Conservation (phyloP, 192 early-diverging fungal species). For the Gaertneriomyces semiglobifer region DNA sequence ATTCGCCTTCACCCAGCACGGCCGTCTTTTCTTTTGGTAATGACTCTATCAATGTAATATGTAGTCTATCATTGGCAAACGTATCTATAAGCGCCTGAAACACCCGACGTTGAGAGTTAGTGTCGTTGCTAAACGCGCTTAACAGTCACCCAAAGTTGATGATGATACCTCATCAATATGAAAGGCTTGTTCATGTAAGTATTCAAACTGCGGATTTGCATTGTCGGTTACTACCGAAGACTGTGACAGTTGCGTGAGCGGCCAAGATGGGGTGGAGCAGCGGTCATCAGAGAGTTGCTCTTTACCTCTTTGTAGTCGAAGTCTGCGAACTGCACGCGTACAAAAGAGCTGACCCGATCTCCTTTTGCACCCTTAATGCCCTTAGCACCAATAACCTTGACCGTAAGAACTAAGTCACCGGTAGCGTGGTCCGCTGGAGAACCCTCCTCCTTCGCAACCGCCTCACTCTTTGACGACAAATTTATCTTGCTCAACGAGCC, state of each 20-base stretch:
- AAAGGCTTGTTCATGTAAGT: conserved; percentile 42
- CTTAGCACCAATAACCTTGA: conserved; percentile 42
- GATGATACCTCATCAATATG: conserved; percentile 52
- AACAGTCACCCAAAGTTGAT: not conserved
- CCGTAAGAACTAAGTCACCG: conserved; percentile 4
- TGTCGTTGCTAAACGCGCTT: not conserved
- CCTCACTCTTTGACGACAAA: not conserved
- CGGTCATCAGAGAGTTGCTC: not conserved
- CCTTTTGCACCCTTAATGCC: conserved; percentile 54
- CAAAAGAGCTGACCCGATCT: conserved; percentile 49
- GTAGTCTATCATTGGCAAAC: conserved; percentile 51
- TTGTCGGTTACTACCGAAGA: conserved; percentile 48
- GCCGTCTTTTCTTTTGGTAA: conserved; percentile 63
- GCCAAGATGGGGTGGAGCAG: not conserved
- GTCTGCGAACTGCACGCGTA: conserved; percentile 56
- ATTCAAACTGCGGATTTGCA: conserved; percentile 50
- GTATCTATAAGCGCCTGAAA: conserved; percentile 51
- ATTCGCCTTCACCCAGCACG: conserved; percentile 48
- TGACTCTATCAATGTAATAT: conserved; percentile 52
- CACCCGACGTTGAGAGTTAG: not conserved
- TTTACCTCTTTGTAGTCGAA: conserved; percentile 43
- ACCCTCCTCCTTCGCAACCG: not conserved
- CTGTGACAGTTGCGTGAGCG: conserved; percentile 10
- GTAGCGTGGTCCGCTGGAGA: not conserved
- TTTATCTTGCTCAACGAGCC: conserved; percentile 2